Evolutionary conservation across 1,284 basidiomycete genomes (phyloP).

Genomic region (Abortiporus biennis): DNA sequence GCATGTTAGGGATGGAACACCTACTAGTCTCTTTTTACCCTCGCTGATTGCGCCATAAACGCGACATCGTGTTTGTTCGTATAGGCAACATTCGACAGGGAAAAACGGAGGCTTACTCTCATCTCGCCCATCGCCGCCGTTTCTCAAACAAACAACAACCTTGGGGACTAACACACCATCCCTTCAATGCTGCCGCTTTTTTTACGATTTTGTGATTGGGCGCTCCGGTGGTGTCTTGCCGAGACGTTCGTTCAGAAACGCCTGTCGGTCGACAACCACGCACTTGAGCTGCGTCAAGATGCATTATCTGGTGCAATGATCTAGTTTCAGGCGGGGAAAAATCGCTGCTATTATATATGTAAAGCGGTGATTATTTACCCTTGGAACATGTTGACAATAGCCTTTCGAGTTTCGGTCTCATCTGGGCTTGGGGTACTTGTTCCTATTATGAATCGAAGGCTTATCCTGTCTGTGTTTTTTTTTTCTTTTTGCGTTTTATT

Average conservation of each 20-base stretch:
- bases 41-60: constrained; percentile 9
- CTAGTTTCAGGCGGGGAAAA: no score
- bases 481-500: no score
- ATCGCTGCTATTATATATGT: no score
- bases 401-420: no score
- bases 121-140: constrained; percentile 9
- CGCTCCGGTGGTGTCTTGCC: constrained; percentile 7
- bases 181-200: neutral
- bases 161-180: neutral
- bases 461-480: no score
- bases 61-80: constrained; percentile 4
- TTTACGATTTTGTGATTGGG: constrained; percentile 4
- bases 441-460: no score
- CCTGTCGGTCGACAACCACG: no score
- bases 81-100: constrained; percentile 7
- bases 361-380: no score
- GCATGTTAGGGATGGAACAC: constrained; percentile 15
- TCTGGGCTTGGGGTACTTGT: no score
- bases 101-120: neutral
- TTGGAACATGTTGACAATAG: no score
- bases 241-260: constrained; percentile 4
- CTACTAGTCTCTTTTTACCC: neutral
- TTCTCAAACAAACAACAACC: neutral
- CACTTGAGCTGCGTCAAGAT: no score
- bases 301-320: no score